These are phyloP conservation scores for Penicillium mononematosum DNA, from an alignment of 495 filamentous ascomycete species.

Conservation along the genomic window DNA sequence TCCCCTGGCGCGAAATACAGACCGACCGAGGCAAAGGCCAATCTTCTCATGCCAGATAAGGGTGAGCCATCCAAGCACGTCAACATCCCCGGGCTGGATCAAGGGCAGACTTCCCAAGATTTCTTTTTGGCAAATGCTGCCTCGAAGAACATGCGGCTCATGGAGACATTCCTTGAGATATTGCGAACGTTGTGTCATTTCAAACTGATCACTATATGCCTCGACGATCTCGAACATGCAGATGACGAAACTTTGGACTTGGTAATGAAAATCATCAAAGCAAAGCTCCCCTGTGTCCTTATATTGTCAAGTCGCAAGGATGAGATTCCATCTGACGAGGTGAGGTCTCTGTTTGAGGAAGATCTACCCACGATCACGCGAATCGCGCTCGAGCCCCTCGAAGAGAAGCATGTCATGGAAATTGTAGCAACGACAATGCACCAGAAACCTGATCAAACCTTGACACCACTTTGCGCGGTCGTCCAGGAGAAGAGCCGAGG, in stretches of 20 bases:
- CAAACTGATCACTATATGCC: constrained; percentile 76
- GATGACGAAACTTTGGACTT: constrained; percentile 83
- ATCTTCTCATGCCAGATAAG: constrained; percentile 32
- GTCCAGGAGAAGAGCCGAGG: constrained; percentile 79
- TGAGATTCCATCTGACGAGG: constrained; percentile 38
- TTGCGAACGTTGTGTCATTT: constrained; percentile 71
- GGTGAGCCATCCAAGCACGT: constrained; percentile 37
- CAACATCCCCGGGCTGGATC: constrained; percentile 35
- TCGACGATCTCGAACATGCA: constrained; percentile 85
- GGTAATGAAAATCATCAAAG: constrained; percentile 67
- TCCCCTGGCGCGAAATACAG: constrained; percentile 43
- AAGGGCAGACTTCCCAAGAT: constrained; percentile 60
- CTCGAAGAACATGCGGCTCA: constrained; percentile 72
- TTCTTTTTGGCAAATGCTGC: constrained; percentile 68
- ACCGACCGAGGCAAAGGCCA: constrained; percentile 29
- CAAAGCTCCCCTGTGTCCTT: constrained; percentile 73
- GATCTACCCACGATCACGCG: constrained; percentile 55
- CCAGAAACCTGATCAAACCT: constrained; percentile 35
- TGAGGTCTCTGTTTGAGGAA: constrained; percentile 44
- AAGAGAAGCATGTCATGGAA: constrained; percentile 69
- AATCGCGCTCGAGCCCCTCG: constrained; percentile 64
- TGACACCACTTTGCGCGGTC: constrained; percentile 57
- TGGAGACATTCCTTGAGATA: constrained; percentile 84
- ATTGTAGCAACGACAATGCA: constrained; percentile 76
- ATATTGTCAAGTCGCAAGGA: constrained; percentile 56